Evolutionary conservation across 352 stramenopile genomes (phyloP).

Genomic region (Stramenopiles sp.): DNA sequence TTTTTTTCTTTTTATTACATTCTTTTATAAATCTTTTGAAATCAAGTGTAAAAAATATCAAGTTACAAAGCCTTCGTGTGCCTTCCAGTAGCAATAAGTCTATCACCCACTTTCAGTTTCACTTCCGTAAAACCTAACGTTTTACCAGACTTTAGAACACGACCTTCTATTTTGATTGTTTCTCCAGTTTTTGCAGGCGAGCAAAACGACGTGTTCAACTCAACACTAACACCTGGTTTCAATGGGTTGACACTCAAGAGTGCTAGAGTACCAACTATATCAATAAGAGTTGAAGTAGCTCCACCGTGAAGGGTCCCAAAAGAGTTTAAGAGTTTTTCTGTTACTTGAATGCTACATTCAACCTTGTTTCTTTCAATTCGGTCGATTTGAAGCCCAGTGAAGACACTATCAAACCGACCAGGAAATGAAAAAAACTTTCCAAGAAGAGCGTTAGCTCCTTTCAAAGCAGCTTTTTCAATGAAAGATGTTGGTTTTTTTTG

Average conservation of each 20-base stretch:
- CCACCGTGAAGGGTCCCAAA: constrained; percentile 11
- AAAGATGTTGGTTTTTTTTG: too few species aligned
- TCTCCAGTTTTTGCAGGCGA: constrained; percentile 8
- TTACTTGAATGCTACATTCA: not conserved
- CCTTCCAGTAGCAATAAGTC: constrained; percentile 3
- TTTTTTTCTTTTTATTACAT: too few species aligned
- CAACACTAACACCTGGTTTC: constrained; percentile 7
- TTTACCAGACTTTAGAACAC: constrained; percentile 4
- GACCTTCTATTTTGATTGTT: not conserved
- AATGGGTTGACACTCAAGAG: constrained; percentile 5
- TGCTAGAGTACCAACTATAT: constrained; percentile 9
- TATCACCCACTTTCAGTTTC: not conserved
- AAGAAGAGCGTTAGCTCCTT: constrained; percentile 9
- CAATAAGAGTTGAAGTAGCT: not conserved
- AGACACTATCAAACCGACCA: not conserved
- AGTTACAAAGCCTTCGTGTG: constrained; percentile 10
- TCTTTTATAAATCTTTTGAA: too few species aligned
- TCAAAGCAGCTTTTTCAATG: constrained; percentile 5
- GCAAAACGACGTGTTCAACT: not conserved
- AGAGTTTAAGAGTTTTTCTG: not conserved
- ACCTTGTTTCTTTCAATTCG: constrained; percentile 1
- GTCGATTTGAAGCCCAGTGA: constrained; percentile 4
- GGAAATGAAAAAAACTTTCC: constrained; percentile 1
- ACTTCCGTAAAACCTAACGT: constrained; percentile 10
- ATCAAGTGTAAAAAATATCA: too few species aligned